These are phyloP conservation scores for Eimeria nieschulzi DNA, from an alignment of 169 alveolate species.

Conservation along the genomic window DNA sequence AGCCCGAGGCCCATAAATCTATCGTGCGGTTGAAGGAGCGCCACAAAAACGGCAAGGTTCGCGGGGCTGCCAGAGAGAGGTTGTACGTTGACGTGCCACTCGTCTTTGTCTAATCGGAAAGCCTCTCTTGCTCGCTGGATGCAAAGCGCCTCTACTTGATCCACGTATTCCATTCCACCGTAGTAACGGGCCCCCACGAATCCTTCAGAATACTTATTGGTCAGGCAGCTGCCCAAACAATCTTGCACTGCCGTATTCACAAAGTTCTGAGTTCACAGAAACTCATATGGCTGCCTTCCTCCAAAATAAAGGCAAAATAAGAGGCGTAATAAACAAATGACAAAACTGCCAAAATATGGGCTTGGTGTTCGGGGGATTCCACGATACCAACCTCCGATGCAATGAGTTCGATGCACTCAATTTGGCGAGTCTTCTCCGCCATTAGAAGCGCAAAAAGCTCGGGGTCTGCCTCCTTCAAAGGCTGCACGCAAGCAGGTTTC, in stretches of 20 bases:
- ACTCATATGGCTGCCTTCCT: too few species aligned
- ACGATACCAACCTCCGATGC: conserved; percentile 85
- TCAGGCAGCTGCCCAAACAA: conserved; percentile 91
- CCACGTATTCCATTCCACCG: conserved; percentile 92
- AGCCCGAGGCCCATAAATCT: conserved; percentile 97
- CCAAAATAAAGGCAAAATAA: too few species aligned
- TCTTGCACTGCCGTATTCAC: conserved; percentile 88
- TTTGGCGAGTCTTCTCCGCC: conserved; percentile 86
- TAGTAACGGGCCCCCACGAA: conserved; percentile 95
- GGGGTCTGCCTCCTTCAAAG: conserved; percentile 84
- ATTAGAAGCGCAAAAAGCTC: conserved; percentile 84
- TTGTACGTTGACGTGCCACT: conserved; percentile 98
- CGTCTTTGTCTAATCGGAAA: conserved; percentile 90
- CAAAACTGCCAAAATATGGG: too few species aligned
- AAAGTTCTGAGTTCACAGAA: conserved; percentile 68
- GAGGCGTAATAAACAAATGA: neutral
- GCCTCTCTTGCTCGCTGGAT: conserved; percentile 95
- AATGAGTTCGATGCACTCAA: conserved; percentile 84
- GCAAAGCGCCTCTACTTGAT: conserved; percentile 90
- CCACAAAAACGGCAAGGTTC: conserved; percentile 95
- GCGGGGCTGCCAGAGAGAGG: conserved; percentile 97
- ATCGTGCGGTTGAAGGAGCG: conserved; percentile 94
- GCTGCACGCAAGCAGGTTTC: conserved; percentile 32
- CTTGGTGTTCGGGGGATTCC: too few species aligned
- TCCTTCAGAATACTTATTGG: conserved; percentile 97